Percentiles rank a stretch among this genome's conserved stretches.
Evolutionary conservation across 1,139 yeast genomes (phyloP).

Genomic region (Pichia terricola): DNA sequence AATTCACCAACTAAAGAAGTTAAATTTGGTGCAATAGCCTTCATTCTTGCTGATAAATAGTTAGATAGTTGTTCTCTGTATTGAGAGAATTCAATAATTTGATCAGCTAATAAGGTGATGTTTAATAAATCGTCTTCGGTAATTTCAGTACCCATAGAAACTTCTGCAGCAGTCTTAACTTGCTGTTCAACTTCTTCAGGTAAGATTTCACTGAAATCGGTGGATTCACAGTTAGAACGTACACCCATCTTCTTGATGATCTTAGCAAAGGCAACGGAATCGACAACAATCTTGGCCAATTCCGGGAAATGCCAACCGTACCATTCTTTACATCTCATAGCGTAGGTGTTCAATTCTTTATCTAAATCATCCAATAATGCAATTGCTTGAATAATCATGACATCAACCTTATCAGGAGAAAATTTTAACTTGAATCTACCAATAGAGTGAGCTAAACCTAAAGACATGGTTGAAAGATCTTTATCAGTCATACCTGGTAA

Average conservation of each 20-base stretch:
- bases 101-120: slow-evolving; percentile 83
- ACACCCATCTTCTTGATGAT: slow-evolving; percentile 90
- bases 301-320: slow-evolving; percentile 99
- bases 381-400: slow-evolving; percentile 98
- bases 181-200: slow-evolving; percentile 88
- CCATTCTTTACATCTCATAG: slow-evolving; percentile 99
- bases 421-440: slow-evolving; percentile 97
- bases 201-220: slow-evolving; percentile 82
- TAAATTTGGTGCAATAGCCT: slow-evolving; percentile 96
- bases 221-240: slow-evolving; percentile 82
- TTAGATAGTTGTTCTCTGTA: slow-evolving; percentile 89
- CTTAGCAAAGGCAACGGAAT: slow-evolving; percentile 90
- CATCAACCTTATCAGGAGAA: slow-evolving; percentile 95
- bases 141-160: slow-evolving; percentile 97
- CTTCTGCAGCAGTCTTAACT: slow-evolving; percentile 88
- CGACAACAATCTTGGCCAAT: slow-evolving; percentile 92
- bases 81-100: slow-evolving; percentile 88
- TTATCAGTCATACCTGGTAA: slow-evolving; percentile 86
- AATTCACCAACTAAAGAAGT: slow-evolving; percentile 94
- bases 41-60: slow-evolving; percentile 89
- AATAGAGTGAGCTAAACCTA: slow-evolving; percentile 94
- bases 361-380: slow-evolving; percentile 94
- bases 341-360: slow-evolving; percentile 93
- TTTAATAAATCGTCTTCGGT: slow-evolving; percentile 80
- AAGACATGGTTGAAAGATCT: slow-evolving; percentile 86